Base-by-base conservation (phyloP, 2,329 filamentous ascomycete species). In the Ceratocystis albifundus region DNA sequence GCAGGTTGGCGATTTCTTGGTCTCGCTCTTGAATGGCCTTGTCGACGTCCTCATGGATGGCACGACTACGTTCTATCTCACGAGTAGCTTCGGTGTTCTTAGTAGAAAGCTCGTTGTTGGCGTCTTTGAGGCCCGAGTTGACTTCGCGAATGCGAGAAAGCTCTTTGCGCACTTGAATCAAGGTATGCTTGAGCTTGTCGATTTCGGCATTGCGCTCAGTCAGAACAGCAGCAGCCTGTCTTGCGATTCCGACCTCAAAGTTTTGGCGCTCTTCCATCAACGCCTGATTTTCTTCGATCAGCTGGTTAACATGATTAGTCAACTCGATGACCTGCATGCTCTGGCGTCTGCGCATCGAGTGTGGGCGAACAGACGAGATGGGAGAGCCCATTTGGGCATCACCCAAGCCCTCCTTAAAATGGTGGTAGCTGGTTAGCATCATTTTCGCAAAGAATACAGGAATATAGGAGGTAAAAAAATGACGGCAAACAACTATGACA, bases 271-370 rank as follows among this genome's bases (percentile, higher is more conserved):
- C 87, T 62, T 92, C 87, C 71, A 84, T 81, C 32, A 99, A 84
- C 69, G 85, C 79, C 66, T 87, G 86, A 73, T 97, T 97, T 75
- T 99, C 93, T 25, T 87, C 85, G 50, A 88, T 80, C 70, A 99
- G 81, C 75, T 93, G 88, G 71, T 96, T 90, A 71, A 99, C 83
- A 72, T 84, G 85, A 68, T 84, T 81, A 79, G 97, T 91, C 73
- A 99, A 86, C 72, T 99, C 93, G 69, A 97, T 86, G 65, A 93
- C 86, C 78, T 97, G 93, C 87, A 97, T 93, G 81, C 93, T 97
- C 77, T 96, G 94, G 74, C 93, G 89, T 74, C 93, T 92, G 72
- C 93, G 92, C 84, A 99, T 89, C 80, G 91, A 96, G 74, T 92
- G 90, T 72, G 94, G 92, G 76, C 93, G 87, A 71, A 90, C 96